Conservation (phyloP, 2,329 filamentous ascomycete species). For the Alternaria angustiovoidea region DNA sequence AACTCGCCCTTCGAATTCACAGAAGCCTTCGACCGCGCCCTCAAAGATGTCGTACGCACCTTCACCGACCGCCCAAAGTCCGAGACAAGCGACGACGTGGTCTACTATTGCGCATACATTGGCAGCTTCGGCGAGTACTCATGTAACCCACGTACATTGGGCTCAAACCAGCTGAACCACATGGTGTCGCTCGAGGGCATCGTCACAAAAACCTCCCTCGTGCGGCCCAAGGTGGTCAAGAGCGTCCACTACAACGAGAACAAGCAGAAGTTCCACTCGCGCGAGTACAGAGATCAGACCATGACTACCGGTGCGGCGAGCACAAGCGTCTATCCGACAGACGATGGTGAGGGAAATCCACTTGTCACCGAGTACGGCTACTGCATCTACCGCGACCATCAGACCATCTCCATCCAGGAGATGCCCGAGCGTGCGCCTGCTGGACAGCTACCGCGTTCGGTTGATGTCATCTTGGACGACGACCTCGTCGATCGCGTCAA, state of each 20-base stretch:
- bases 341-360: conserved; percentile 92
- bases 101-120: conserved; percentile 96
- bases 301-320: conserved; percentile 90
- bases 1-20: conserved; percentile 87
- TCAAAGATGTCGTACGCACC: conserved; percentile 87
- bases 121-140: conserved; percentile 95
- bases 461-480: conserved; percentile 96
- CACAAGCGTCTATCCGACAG: conserved; percentile 90
- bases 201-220: conserved; percentile 93
- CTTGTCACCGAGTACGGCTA: conserved; percentile 95
- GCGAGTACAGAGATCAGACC: conserved; percentile 94
- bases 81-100: conserved; percentile 77
- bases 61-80: conserved; percentile 77
- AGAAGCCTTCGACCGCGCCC: conserved; percentile 85
- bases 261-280: conserved; percentile 84
- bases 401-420: conserved; percentile 97
- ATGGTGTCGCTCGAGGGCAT: conserved; percentile 99
- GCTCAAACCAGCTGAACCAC: conserved; percentile 87
- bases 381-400: conserved; percentile 94
- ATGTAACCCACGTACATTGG: conserved; percentile 92
- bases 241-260: conserved; percentile 96
- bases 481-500: conserved; percentile 95
- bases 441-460: conserved; percentile 91
- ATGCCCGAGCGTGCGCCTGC: conserved; percentile 98
- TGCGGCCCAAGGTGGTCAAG: conserved; percentile 96